Evolutionary conservation across 1,284 basidiomycete species (phyloP), one percentile per base, ranked within the genome.

Genomic region (Austroboletus olivaceoglutinosus): DNA sequence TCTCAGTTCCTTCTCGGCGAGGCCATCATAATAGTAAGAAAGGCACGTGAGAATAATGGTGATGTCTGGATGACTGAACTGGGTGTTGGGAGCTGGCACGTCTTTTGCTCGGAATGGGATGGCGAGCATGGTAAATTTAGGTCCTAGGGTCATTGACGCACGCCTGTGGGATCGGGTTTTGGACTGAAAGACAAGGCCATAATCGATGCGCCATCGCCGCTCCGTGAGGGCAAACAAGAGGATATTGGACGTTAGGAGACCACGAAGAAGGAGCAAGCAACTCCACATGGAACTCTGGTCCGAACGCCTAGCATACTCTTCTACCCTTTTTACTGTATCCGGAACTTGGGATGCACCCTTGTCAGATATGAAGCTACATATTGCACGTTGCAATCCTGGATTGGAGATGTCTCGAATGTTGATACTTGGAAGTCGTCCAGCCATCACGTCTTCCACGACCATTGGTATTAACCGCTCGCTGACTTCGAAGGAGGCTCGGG

Each of bases 101-200:
- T 81, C 80, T 58, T 81, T 80, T 0, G 78, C 78, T 11, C 73
- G 63, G 51, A 76, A 81, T 1, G 80, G 80, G 0, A 81, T 76
- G 0, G 79, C 77, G 10, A 81, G 64, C 47, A 70, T 63, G 1
- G 77, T 70, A 8, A 75, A 72, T 7, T 22, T 57, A 11, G 52
- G 57, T n/a, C 2, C 2, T 2, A 29, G 10, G 2, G 2, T 25
- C 6, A 7, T 9, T 29, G 27, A 12, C 12, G 4, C 4, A 4
- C 23, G 23, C 4, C 23, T 8, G 4, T 25, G 23, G 4, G 4
- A 4, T 25, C 23, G 23, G 23, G 8, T 25, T 25, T 8, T 2
- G 47, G 76, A n/a, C n/a, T n/a, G n/a, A n/a, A n/a, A n/a, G n/a
- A n/a, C 5, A 13, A 78, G 66, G 0, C 78, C 78, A 57, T 75